Base-by-base conservation (phyloP, 23 red algal species). In the Agarophyton chilense region DNA sequence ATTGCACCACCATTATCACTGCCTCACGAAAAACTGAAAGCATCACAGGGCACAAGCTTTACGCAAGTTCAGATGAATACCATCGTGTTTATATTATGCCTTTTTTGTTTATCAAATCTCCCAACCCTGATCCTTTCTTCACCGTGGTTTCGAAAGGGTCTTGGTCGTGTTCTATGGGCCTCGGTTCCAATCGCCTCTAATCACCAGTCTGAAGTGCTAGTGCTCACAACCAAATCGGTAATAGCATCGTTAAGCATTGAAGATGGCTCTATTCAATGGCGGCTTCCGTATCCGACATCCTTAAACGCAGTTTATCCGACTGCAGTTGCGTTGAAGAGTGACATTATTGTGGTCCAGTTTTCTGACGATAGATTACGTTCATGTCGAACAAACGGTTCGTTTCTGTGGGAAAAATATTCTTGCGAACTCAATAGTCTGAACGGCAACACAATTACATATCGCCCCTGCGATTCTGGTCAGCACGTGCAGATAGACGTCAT, bases 181-280 rank as follows among this genome's bases (percentile, higher is more conserved):
- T 52, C 26, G 6, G 8, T 34, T 26, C 47, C 47, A 25, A 14
- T 22, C n/a, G 4, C 25, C 14, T 11, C 45, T 4, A 7, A 50
- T 31, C 17, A 22, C 3, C 34, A 55, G 8, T 84, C 80, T 10
- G 47, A 68, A 6, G 55, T 84, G 29, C 2, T 84, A 18, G 80
- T 84, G 24, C 35, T 84, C 18, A 67, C 80, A 39, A 38, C 55
- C n/a, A 35, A 21, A 42, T 53, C 57, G 14, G 70, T 42, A 10
- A 46, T 84, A 24, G 80, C 80, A 24, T 53, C 43, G 3, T 53
- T 84, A 26, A 46, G 57, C 39, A 52, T 64, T 7, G 25, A 39
- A 5, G n/a, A 65, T 31, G 57, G 80, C 35, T 65, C 80, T 4
- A 70, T 84, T 28, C 13, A 34, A 7, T 84, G 80, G 80, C 36